Base-by-base conservation (phyloP, 2,329 filamentous ascomycete species). In the Ceratocystis harringtonii region DNA sequence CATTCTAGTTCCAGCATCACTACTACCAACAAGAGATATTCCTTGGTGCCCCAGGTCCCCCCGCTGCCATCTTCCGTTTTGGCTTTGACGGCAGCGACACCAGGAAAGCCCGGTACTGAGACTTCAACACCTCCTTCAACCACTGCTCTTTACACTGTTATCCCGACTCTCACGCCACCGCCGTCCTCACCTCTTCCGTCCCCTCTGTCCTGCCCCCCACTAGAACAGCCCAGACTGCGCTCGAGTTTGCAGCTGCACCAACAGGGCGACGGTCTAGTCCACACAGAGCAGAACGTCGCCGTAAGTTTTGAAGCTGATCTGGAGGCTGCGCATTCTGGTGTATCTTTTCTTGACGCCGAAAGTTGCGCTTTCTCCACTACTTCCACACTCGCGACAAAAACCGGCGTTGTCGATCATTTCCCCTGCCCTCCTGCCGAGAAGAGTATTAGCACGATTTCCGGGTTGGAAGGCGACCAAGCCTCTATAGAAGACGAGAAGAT, bases 281-380 rank as follows among this genome's bases (percentile, higher is more conserved):
- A 60, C 36, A 25, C 17, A 30, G 61, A 58, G 7, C 36, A 50
- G 30, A 52, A 22, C 41, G 10, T 36, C 43, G 10, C 45, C 44
- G 19, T 25, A 32, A 30, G 55, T 17, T 43, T 60, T 10, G 61
- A 64, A 22, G 57, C 61, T 8, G 61, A 66, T 57, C 61, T 61
- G 36, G 36, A 19, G 22, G 43, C 62, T 48, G 61, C 65, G 19
- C 65, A 30, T 32, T 61, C 52, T 8, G 30, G 60, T 28, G 61
- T 44, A 10, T 48, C 61, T 25, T 6, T 62, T 43, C 50, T 61
- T 28, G 65, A 63, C 41, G 6, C 36, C 5, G 4, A 41, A 22
- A 63, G 32, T 19, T 62, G 28, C 28, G n/a, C 28, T 10, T 19
- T 2, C 43, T 62, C 25, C 43, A 19, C 43, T 12, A 19, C 19